Conservation (phyloP, 2,329 filamentous ascomycete genomes). For the Leptographium procerum region DNA sequence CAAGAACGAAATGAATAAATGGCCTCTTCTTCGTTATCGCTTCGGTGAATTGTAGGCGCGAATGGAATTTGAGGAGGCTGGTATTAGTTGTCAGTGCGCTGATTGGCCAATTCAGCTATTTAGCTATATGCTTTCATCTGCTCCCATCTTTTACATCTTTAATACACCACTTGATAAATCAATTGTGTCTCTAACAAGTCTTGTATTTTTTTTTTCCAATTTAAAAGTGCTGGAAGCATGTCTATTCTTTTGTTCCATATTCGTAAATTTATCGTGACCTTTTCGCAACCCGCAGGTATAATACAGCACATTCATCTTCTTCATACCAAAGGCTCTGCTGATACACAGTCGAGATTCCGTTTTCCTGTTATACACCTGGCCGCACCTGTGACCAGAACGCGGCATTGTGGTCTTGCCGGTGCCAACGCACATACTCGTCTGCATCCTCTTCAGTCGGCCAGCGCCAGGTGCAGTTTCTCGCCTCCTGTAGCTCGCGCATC, state of each 20-base stretch:
- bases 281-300: too few species aligned
- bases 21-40: not conserved
- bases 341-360: not conserved
- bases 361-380: not conserved
- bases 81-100: not conserved
- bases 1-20: not conserved
- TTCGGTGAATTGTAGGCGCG: not conserved
- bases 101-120: not conserved
- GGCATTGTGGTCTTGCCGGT: conserved; percentile 6
- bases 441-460: conserved; percentile 27
- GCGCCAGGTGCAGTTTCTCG: conserved; percentile 15
- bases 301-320: not conserved
- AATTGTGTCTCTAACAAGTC: too few species aligned
- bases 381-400: conserved; percentile 12
- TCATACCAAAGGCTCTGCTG: not conserved
- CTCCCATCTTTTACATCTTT: not conserved
- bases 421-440: conserved; percentile 19
- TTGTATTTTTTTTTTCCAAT: too few species aligned
- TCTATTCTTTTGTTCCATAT: not conserved
- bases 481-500: conserved; percentile 16
- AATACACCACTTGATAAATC: too few species aligned
- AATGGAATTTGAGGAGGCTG: not conserved
- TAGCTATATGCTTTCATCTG: not conserved
- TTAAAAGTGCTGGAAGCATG: too few species aligned
- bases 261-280: not conserved